Evolutionary conservation across 1,139 yeast species (phyloP).

Genomic region (Saccharomyces hybrid): DNA sequence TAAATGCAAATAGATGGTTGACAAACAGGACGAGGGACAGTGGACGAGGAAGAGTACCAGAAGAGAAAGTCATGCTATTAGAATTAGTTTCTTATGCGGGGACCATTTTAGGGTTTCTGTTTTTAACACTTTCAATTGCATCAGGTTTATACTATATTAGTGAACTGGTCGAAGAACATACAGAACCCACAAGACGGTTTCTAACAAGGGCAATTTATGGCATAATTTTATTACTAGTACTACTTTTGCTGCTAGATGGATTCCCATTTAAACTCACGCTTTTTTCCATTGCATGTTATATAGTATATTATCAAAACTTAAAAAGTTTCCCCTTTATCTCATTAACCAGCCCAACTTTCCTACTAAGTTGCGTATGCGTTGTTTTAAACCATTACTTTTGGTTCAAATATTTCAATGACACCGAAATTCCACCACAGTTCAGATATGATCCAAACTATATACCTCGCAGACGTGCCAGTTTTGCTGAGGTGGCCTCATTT

Average conservation of each 20-base stretch:
- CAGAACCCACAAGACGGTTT: conserved; percentile 72
- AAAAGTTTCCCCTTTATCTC: conserved; percentile 77
- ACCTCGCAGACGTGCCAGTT: conserved; percentile 69
- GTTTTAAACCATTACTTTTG: conserved; percentile 77
- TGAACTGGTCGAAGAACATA: conserved; percentile 88
- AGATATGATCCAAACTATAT: conserved; percentile 50
- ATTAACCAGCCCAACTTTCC: conserved; percentile 61
- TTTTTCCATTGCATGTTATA: conserved; percentile 63
- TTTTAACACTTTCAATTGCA: conserved; percentile 66
- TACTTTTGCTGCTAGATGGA: conserved; percentile 62
- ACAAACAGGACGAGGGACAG: not conserved
- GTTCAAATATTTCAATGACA: conserved; percentile 76
- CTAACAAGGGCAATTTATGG: conserved; percentile 54
- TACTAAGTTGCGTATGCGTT: conserved; percentile 65
- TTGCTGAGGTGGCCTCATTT: conserved; percentile 85
- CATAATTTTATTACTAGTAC: conserved; percentile 45
- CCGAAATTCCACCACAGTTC: conserved; percentile 40
- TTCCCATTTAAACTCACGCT: conserved; percentile 63
- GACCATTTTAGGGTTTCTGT: conserved; percentile 61
- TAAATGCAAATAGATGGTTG: not conserved
- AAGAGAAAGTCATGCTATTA: conserved; percentile 38
- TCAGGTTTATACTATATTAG: conserved; percentile 87
- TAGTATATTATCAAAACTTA: conserved; percentile 68
- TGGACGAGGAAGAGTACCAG: not conserved
- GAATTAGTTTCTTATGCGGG: conserved; percentile 60